Evolutionary conservation across 495 filamentous ascomycete genomes (phyloP), one percentile per base, ranked within the genome.

Genomic region (Extremus antarcticus): DNA sequence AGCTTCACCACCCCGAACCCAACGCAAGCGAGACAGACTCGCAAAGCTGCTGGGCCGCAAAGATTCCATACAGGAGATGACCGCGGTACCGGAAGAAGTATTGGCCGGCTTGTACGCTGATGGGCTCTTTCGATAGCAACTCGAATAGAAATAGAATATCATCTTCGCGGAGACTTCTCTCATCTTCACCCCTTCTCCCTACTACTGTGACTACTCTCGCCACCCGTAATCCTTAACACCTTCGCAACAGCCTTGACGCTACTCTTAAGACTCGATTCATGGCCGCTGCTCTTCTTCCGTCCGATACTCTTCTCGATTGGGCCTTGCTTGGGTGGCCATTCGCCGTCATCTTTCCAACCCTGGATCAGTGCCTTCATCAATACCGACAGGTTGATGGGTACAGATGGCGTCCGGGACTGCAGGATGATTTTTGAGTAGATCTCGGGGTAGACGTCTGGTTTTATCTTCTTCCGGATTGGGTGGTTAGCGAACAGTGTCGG

Each of bases 261-360:
- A n/a, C 48, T 17, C 55, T 43, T 54, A 1, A 62, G 20, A 1
- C 22, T 39, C 21, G 4, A 22, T 23, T 32, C 20, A 29, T 21
- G 15, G 16, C 32, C 22, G 3, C 29, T 29, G 15, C 20, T 52
- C 29, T 22, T 58, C 47, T 54, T 67, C 40, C 60, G 46, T 11
- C 53, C 66, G 15, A 64, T 62, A 11, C 57, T 56, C 1, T 64
- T 59, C 47, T 69, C 69, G 35, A 61, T 46, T 16, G 58, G 53
- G n/a, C 48, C 54, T 19, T 45, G 51, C 51, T 83, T 85, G 19
- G 91, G 88, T 1, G 92, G 92, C 92, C 92, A 98, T 65, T 94
- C 85, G 19, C 89, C 92, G 64, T 94, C 90, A 43, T 85, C 77
- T 68, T 94, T 91, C 92, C 92, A 97, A 29, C 92, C 92, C 40